Evolutionary conservation across 2,329 filamentous ascomycete genomes (phyloP).

Genomic region (Albophoma yamanashiensis): DNA sequence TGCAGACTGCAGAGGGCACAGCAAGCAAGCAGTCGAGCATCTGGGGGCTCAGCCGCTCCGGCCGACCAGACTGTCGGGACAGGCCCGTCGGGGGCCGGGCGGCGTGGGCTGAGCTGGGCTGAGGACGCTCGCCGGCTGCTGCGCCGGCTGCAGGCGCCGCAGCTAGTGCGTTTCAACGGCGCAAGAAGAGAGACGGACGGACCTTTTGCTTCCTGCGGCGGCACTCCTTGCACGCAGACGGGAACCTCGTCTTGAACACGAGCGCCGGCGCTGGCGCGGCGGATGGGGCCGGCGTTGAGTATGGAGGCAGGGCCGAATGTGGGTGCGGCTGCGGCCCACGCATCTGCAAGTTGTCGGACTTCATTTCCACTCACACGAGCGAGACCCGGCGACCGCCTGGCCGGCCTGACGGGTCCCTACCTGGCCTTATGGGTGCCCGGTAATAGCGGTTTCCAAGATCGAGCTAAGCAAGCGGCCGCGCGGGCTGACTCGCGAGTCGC

Average conservation of each 20-base stretch:
- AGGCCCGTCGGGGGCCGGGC: not conserved
- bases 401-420: not conserved
- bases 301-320: slow-evolving; percentile 3
- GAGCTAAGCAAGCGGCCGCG: not conserved
- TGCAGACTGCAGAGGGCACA: not conserved
- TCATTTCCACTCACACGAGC: slow-evolving; percentile 6
- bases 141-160: not conserved
- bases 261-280: not conserved
- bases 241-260: slow-evolving; percentile 11
- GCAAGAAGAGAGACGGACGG: not conserved
- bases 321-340: slow-evolving; percentile 2
- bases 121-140: not conserved
- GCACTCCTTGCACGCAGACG: slow-evolving; percentile 39
- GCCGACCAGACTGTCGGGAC: not conserved
- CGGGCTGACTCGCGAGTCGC: not conserved
- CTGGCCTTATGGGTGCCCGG: not conserved
- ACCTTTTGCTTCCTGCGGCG: slow-evolving; percentile 42
- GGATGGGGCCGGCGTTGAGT: slow-evolving; percentile 3
- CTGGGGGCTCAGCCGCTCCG: not conserved
- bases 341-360: slow-evolving; percentile 24
- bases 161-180: not conserved
- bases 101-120: not conserved
- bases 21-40: not conserved
- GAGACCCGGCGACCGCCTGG: not conserved
- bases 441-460: not conserved